phyloP scores from a whole-genome alignment of 202 grass and related monocot species.

The Bolboschoenoplectus hybrid region DNA sequence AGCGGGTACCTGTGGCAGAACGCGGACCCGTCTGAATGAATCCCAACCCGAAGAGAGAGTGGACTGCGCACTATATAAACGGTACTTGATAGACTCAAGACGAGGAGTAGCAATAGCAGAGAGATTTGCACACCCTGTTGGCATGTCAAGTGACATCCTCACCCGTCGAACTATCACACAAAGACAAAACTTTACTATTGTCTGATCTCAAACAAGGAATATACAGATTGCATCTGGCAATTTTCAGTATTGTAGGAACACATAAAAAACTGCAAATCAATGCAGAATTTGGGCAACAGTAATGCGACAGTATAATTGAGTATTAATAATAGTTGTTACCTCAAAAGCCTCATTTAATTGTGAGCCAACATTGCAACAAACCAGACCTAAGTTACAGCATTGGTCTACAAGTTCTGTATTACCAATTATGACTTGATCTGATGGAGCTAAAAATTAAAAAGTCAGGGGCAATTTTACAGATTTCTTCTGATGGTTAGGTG shows the following conservation, averaged over 20 bases:
- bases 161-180: slow-evolving; percentile 76
- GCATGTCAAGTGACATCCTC: slow-evolving; percentile 95
- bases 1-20: slow-evolving; percentile 64
- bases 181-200: slow-evolving; percentile 18
- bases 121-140: slow-evolving; percentile 76
- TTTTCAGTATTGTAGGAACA: neutral
- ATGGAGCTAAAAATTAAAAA: slow-evolving; percentile 2
- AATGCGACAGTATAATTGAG: neutral
- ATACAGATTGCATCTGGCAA: neutral
- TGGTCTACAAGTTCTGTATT: neutral
- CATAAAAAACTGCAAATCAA: neutral
- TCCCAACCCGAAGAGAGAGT: slow-evolving; percentile 85
- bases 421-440: neutral
- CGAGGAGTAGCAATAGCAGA: slow-evolving; percentile 78
- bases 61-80: slow-evolving; percentile 79
- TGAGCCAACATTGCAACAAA: neutral
- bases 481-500: neutral
- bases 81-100: slow-evolving; percentile 71
- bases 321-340: neutral
- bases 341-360: neutral
- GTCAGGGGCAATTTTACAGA: neutral
- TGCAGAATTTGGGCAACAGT: neutral
- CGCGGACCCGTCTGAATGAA: slow-evolving; percentile 73
- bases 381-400: neutral
- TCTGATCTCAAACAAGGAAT: neutral